Evolutionary conservation across 2,329 filamentous ascomycete species (phyloP).

Genomic region (Plectosphaerella plurivora): DNA sequence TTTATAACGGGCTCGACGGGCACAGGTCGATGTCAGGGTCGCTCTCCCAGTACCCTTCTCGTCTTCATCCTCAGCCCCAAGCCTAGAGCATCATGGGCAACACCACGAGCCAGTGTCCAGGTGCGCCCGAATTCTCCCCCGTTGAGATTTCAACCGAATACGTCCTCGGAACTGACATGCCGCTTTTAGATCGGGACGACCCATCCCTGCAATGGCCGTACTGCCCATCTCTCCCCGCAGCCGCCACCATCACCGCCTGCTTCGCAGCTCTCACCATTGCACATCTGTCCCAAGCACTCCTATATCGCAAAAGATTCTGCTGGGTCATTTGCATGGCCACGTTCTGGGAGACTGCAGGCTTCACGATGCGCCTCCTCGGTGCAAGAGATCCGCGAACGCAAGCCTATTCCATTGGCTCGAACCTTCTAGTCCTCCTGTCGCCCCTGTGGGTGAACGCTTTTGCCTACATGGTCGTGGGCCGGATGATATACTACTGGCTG

Average conservation of each 20-base stretch:
- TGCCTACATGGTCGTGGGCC: slow-evolving; percentile 37
- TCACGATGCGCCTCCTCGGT: background rate
- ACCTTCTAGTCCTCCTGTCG: background rate
- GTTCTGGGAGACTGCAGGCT: slow-evolving; percentile 18
- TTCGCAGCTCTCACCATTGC: slow-evolving; percentile 17
- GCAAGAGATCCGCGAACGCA: background rate
- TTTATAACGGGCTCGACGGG: background rate
- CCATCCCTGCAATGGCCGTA: slow-evolving; percentile 17
- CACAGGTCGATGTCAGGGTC: background rate
- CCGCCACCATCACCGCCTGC: slow-evolving; percentile 19
- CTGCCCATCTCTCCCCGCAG: slow-evolving; percentile 25
- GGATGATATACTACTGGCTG: slow-evolving; percentile 31
- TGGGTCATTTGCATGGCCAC: slow-evolving; percentile 32
- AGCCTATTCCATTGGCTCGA: background rate
- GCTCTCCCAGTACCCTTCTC: background rate
- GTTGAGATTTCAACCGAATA: background rate
- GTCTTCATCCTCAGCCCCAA: background rate
- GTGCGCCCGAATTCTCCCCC: background rate
- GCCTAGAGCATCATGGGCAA: background rate
- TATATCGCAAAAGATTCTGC: slow-evolving; percentile 22
- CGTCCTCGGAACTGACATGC: background rate
- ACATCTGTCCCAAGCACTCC: slow-evolving; percentile 16
- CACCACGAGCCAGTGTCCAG: background rate
- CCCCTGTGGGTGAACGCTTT: slow-evolving; percentile 34
- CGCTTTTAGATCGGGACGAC: background rate